phyloP scores from a whole-genome alignment of 345 rosid genomes.

The Odontarrhena argentea region DNA sequence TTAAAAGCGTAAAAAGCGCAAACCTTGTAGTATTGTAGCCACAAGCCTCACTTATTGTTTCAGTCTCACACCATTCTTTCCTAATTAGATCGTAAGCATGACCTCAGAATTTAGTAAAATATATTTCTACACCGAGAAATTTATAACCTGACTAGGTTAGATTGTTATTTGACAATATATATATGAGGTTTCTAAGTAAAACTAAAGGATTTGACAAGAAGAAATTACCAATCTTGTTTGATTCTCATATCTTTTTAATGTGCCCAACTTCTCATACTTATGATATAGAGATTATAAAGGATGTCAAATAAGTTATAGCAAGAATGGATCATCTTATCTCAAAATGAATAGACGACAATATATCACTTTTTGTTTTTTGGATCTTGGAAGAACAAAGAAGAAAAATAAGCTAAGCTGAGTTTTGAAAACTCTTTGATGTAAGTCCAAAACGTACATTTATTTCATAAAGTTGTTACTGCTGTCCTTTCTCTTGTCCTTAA shows the following conservation, averaged over 20 bases:
- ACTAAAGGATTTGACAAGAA: not conserved
- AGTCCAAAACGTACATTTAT: conserved; percentile 32
- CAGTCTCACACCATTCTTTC: conserved; percentile 1
- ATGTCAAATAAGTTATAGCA: conserved; percentile 16
- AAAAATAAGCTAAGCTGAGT: conserved; percentile 6
- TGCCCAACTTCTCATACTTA: not conserved
- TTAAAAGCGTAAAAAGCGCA: conserved; percentile 23
- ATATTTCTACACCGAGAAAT: not conserved
- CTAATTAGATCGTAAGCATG: conserved; percentile 19
- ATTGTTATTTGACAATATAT: not conserved
- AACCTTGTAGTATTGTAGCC: not conserved
- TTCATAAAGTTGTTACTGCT: conserved; percentile 33
- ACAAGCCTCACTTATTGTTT: not conserved
- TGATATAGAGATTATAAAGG: not conserved
- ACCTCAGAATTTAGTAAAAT: not conserved
- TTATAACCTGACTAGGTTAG: conserved; percentile 4
- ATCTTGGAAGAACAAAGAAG: conserved; percentile 23
- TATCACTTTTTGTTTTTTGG: conserved; percentile 15
- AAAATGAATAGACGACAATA: not conserved
- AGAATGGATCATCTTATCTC: conserved; percentile 3
- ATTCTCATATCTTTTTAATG: not conserved
- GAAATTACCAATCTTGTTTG: not conserved
- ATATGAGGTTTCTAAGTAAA: not conserved
- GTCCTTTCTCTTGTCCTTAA: conserved; percentile 8
- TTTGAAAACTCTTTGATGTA: conserved; percentile 16